Percentiles rank a stretch among this genome's conserved stretches.
Evolutionary conservation across 371 early-diverging fungal species (phyloP).

Genomic region (Rhizoclosmatium hyalinum): DNA sequence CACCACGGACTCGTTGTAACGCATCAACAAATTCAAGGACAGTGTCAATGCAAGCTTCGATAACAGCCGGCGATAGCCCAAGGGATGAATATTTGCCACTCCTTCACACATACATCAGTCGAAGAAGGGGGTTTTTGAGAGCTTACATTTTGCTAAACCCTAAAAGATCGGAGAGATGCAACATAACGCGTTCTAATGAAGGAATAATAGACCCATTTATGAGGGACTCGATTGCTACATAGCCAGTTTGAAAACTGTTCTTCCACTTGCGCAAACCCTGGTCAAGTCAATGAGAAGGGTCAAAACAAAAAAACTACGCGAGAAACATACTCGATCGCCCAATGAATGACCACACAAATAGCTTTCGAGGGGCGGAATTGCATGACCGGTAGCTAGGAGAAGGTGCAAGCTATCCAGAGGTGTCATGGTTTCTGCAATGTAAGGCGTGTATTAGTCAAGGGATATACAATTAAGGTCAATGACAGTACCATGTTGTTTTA

Average conservation of each 20-base stretch:
- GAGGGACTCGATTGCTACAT: conserved; percentile 5
- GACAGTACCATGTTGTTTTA: conserved; percentile 14
- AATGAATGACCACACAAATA: conserved; percentile 26
- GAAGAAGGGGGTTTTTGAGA: not conserved
- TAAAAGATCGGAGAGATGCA: conserved; percentile 13
- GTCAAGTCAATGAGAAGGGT: not conserved
- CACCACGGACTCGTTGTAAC: not conserved
- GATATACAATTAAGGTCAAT: not conserved
- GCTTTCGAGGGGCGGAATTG: conserved; percentile 20
- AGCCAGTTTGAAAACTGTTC: conserved; percentile 12
- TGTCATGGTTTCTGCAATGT: conserved; percentile 10
- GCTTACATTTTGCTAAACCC: conserved; percentile 15
- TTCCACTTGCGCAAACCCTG: conserved; percentile 27
- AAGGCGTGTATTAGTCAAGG: not conserved
- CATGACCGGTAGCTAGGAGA: conserved; percentile 14
- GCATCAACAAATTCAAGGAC: not conserved
- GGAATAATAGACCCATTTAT: conserved; percentile 3
- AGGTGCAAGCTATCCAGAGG: conserved; percentile 16
- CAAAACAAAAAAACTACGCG: not conserved
- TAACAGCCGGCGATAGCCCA: not conserved
- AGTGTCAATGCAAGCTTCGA: conserved; percentile 1
- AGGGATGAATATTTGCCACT: conserved; percentile 7
- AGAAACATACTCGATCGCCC: conserved; percentile 11
- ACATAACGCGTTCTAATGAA: conserved; percentile 7
- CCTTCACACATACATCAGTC: not conserved